A percentile compares a stretch with the other conserved stretches of the same genome.
Conservation (phyloP, 1,139 yeast species). For the Geotrichum restrictum region DNA sequence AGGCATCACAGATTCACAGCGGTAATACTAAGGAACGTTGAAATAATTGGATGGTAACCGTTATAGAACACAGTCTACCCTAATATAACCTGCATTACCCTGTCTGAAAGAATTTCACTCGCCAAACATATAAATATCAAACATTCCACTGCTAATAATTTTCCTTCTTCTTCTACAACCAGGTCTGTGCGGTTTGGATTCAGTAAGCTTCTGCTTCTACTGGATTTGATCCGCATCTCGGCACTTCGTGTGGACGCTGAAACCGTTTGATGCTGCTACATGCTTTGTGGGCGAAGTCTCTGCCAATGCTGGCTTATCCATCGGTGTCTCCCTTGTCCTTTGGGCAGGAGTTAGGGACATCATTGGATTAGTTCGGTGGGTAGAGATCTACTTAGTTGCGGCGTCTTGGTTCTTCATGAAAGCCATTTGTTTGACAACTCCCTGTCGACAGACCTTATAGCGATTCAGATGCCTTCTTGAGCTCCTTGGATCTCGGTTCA, state of each 20-base stretch:
- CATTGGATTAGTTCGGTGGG: conserved; percentile 27
- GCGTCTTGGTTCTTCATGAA: conserved; percentile 20
- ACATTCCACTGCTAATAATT: conserved; percentile 26
- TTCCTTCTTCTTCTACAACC: conserved; percentile 21
- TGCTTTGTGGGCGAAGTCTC: conserved; percentile 10
- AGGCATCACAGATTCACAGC: no score
- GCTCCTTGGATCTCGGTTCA: conserved; percentile 36
- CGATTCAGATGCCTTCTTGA: conserved; percentile 35
- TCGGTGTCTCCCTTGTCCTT: conserved; percentile 31
- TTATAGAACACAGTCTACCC: conserved; percentile 1
- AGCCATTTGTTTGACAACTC: conserved; percentile 35
- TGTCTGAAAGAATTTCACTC: not conserved
- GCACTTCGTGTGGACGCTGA: conserved; percentile 36
- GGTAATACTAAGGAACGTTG: no score
- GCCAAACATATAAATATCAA: conserved; percentile 10
- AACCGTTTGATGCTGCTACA: conserved; percentile 13
- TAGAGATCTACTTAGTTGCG: conserved; percentile 18
- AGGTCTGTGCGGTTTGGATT: conserved; percentile 20
- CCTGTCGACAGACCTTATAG: conserved; percentile 43
- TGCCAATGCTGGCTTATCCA: conserved; percentile 24
- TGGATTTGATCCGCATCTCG: conserved; percentile 25
- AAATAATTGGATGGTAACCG: no score
- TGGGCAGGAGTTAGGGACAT: conserved; percentile 31
- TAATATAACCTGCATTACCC: conserved; percentile 15
- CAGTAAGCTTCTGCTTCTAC: conserved; percentile 20